These are phyloP conservation scores for Sinapis alba DNA, from an alignment of 441 rosid species.

Conservation along the genomic window DNA sequence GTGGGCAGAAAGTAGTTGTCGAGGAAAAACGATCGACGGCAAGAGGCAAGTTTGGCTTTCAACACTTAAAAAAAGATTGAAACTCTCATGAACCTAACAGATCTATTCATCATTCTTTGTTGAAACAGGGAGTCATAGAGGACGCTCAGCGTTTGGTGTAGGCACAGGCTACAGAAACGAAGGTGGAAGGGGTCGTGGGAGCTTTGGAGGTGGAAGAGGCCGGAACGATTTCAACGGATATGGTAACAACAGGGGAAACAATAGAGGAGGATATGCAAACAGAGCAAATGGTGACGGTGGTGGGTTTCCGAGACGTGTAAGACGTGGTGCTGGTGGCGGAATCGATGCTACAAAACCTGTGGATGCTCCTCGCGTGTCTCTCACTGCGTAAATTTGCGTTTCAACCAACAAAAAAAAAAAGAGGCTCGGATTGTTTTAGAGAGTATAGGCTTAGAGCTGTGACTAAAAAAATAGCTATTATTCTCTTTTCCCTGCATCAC, in stretches of 20 bases:
- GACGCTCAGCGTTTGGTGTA: slow-evolving; percentile 51
- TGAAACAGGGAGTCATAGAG: slow-evolving; percentile 65
- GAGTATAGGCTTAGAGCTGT: slow-evolving; percentile 29
- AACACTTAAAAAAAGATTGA: not conserved
- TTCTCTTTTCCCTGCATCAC: not conserved
- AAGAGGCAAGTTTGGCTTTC: slow-evolving; percentile 66
- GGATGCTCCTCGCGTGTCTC: slow-evolving; percentile 33
- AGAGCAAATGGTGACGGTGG: slow-evolving; percentile 64
- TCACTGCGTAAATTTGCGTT: slow-evolving; percentile 37
- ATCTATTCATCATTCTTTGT: not conserved
- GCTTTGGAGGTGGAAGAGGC: slow-evolving; percentile 70
- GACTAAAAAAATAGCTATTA: not conserved
- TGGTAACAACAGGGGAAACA: slow-evolving; percentile 63
- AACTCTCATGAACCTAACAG: not conserved
- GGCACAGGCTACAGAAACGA: slow-evolving; percentile 72
- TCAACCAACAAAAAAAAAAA: not conserved
- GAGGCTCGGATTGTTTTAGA: slow-evolving; percentile 15
- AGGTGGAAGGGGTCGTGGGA: slow-evolving; percentile 77
- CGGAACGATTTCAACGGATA: slow-evolving; percentile 64
- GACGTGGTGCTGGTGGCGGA: slow-evolving; percentile 37
- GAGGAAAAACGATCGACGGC: slow-evolving; percentile 91
- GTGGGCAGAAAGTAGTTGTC: slow-evolving; percentile 69
- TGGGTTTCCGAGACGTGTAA: slow-evolving; percentile 54
- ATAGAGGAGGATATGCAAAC: slow-evolving; percentile 62
- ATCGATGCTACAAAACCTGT: slow-evolving; percentile 30